phyloP scores from a whole-genome alignment of 2,329 filamentous ascomycete genomes.

The Neopestalotiopsis clavispora region DNA sequence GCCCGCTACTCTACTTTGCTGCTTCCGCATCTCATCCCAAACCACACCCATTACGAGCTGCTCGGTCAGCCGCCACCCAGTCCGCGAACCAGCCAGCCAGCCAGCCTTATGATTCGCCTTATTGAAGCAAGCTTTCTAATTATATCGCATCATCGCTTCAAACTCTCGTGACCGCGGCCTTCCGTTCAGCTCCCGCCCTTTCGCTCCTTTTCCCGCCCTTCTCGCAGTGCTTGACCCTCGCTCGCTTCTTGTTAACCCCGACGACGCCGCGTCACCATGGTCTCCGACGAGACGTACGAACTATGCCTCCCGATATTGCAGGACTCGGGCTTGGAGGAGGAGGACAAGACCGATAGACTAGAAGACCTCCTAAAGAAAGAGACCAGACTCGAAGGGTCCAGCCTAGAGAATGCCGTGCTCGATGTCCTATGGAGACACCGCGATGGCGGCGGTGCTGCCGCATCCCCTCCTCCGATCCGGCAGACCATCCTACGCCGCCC shows the following conservation, averaged over 20 bases:
- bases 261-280: slow-evolving; percentile 63
- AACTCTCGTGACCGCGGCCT: slow-evolving; percentile 18
- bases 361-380: slow-evolving; percentile 84
- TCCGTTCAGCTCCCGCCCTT: slow-evolving; percentile 17
- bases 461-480: slow-evolving; percentile 83
- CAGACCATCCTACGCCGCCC: slow-evolving; percentile 88
- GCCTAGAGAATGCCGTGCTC: slow-evolving; percentile 87
- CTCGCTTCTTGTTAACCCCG: slow-evolving; percentile 18
- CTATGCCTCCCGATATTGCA: slow-evolving; percentile 88
- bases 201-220: slow-evolving; percentile 21
- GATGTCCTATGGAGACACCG: slow-evolving; percentile 89
- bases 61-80: slow-evolving; percentile 9
- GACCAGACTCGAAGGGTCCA: slow-evolving; percentile 74
- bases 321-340: slow-evolving; percentile 82
- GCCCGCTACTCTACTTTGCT: neutral
- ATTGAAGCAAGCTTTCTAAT: slow-evolving; percentile 21
- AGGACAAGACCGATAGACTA: slow-evolving; percentile 92
- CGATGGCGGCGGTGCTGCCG: slow-evolving; percentile 65
- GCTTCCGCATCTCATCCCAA: slow-evolving; percentile 3
- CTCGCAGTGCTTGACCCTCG: slow-evolving; percentile 19
- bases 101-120: slow-evolving; percentile 22
- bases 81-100: slow-evolving; percentile 10
- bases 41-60: neutral
- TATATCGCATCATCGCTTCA: slow-evolving; percentile 21
- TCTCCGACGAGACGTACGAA: slow-evolving; percentile 91